These are phyloP conservation scores for Actinomortierella ambigua DNA, from an alignment of 371 early-diverging fungal genomes.

Conservation along the genomic window DNA sequence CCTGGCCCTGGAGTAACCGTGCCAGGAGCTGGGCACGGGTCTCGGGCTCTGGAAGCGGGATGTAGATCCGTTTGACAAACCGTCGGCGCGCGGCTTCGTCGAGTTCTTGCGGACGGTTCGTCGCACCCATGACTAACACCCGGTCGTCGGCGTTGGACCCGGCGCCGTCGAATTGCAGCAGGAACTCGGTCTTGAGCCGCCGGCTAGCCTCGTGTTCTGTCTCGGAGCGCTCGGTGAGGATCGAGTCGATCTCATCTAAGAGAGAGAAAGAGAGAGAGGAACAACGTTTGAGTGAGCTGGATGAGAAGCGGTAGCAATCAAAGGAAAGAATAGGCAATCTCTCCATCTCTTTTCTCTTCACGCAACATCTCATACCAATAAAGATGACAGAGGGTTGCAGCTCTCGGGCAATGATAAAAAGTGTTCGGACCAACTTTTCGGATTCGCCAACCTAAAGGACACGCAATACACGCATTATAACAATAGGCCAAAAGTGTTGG, in stretches of 20 bases:
- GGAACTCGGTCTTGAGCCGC: conserved; percentile 84
- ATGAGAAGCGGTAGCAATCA: no score
- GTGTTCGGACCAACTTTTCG: conserved; percentile 68
- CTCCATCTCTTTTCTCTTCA: not conserved
- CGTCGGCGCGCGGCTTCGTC: conserved; percentile 83
- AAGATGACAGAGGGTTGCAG: conserved; percentile 74
- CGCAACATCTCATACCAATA: conserved; percentile 49
- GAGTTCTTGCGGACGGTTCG: conserved; percentile 72
- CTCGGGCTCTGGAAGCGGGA: conserved; percentile 73
- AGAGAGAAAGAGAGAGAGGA: no score
- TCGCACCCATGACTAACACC: conserved; percentile 66
- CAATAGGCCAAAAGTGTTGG: not conserved
- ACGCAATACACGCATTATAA: not conserved
- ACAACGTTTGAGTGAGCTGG: no score
- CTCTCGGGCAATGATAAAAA: conserved; percentile 68
- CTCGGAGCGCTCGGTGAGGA: conserved; percentile 72
- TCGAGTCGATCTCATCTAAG: conserved; percentile 73
- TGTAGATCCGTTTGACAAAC: conserved; percentile 73
- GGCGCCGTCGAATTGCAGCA: conserved; percentile 80
- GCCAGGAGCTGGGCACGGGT: conserved; percentile 61
- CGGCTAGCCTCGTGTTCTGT: conserved; percentile 80
- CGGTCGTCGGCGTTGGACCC: conserved; percentile 54
- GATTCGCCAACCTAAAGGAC: conserved; percentile 57
- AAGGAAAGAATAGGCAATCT: no score
- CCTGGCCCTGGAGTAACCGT: conserved; percentile 60